Conservation (phyloP, 169 alveolate genomes). For the Plasmodium yoelii region DNA sequence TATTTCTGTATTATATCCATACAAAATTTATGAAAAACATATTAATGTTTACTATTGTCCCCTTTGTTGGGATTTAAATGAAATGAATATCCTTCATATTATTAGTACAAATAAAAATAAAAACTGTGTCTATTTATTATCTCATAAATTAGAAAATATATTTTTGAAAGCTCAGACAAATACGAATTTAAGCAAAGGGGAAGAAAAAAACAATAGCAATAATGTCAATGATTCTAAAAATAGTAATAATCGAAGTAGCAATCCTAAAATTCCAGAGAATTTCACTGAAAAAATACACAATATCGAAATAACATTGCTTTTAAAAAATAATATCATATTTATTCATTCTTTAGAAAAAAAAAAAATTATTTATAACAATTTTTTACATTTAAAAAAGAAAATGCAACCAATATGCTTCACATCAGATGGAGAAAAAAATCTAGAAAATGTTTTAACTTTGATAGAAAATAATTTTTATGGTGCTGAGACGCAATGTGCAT, state of each 20-base stretch:
- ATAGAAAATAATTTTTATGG: constrained; percentile 31
- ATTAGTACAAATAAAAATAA: constrained; percentile 21
- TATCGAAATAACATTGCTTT: not conserved
- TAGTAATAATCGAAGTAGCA: not conserved
- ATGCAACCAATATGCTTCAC: constrained; percentile 52
- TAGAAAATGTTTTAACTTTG: constrained; percentile 40
- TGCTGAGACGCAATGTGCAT: constrained; percentile 28
- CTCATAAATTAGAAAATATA: constrained; percentile 6
- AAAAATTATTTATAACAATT: constrained; percentile 26
- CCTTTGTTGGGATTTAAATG: constrained; percentile 50
- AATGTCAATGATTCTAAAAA: not conserved
- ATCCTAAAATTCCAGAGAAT: not conserved
- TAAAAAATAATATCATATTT: constrained; percentile 8
- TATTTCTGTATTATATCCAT: constrained; percentile 40
- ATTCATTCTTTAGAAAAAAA: constrained; percentile 29
- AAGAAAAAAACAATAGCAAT: not conserved
- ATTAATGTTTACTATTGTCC: constrained; percentile 55
- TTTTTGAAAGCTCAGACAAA: not conserved
- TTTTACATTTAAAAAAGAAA: constrained; percentile 23
- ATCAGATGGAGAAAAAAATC: constrained; percentile 11
- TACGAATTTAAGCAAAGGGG: not conserved
- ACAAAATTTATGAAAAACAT: constrained; percentile 30
- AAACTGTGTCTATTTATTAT: constrained; percentile 32
- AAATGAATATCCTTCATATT: constrained; percentile 24
- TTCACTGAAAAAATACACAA: not conserved